These are phyloP conservation scores for Leishmania amazonensis DNA, from an alignment of 208 protist genomes.

Conservation along the genomic window DNA sequence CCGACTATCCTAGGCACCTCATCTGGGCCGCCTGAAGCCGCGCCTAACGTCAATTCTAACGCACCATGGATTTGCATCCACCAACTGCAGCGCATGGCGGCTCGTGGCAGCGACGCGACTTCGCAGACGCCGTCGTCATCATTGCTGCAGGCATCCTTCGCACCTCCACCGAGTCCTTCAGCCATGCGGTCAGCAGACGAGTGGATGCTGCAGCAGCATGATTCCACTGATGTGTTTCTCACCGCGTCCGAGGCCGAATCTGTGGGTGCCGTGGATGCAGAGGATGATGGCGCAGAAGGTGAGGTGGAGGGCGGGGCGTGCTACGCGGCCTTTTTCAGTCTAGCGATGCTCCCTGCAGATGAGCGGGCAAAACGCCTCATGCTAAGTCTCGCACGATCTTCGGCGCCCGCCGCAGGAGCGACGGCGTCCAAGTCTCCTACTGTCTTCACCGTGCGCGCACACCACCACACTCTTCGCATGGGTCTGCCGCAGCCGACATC, in stretches of 20 bases:
- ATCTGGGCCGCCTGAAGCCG: neutral
- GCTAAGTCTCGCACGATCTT: neutral
- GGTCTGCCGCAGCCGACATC: constrained; percentile 3
- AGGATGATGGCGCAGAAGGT: neutral
- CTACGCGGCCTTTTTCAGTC: constrained; percentile 29
- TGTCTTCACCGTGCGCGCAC: constrained; percentile 16
- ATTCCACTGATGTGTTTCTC: neutral
- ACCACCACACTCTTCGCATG: constrained; percentile 19
- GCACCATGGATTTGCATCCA: constrained; percentile 24
- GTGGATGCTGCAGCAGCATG: constrained; percentile 28
- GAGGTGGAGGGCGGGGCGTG: constrained; percentile 12
- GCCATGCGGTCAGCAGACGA: neutral
- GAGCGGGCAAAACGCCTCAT: neutral
- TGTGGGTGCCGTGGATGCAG: neutral
- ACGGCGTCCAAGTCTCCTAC: neutral
- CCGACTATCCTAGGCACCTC: neutral
- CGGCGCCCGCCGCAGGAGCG: neutral
- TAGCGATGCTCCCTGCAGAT: constrained; percentile 14
- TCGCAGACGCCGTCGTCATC: neutral
- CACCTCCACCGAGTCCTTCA: neutral
- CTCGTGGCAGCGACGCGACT: neutral
- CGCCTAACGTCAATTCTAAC: neutral
- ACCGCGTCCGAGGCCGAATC: constrained; percentile 8
- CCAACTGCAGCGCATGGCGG: constrained; percentile 26
- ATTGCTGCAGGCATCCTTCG: neutral